Evolutionary conservation across 345 rosid genomes (phyloP), one percentile per base, ranked within the genome.

Genomic region (Alliaria petiolata): DNA sequence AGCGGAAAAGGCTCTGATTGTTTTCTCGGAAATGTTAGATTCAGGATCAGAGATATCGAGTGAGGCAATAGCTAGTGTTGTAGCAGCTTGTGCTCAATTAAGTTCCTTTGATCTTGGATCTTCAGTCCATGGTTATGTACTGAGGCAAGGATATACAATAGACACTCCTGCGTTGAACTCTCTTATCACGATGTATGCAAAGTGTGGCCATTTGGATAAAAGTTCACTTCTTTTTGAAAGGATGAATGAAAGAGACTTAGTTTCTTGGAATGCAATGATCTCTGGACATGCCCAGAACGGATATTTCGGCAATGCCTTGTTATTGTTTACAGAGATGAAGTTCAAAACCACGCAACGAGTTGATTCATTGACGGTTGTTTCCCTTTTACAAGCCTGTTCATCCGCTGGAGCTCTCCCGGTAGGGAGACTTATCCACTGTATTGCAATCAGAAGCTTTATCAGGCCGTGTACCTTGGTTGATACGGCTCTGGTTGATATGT

Each of bases 251-350:
- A 84, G 74, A 80, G 89, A 90, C 74, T 60, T 81, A 60, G 82
- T 92, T 52, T 85, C 98, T 2, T 90, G 98, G 98, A 92, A 92
- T 74, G 91, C 98, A 19, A 64, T 90, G 42, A 85, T 88, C 58
- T 74, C 88, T 0, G 98, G 93, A 47, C 81, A 81, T 83, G 88
- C 85, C 20, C 88, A 85, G 61, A 83, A 79, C 63, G 89, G 85
- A 40, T 63, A 86, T 65, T 73, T 87, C 69, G 39, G 62, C 9
- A 72, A 81, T 47, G 85, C 90, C 26, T 64, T 88, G 74, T 70
- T 73, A 14, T 74, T 79, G 54, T 88, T 92, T 67, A 72, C 43
- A 45, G 78, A 81, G 67, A 88, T 85, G 81, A 82, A 78, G 68
- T 67, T 59, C 34, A 7, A 22, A 62, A 63, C 68, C 47, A 12